Evolutionary conservation across 257 asterid species (phyloP).

Genomic region (Leonotis leonurus): DNA sequence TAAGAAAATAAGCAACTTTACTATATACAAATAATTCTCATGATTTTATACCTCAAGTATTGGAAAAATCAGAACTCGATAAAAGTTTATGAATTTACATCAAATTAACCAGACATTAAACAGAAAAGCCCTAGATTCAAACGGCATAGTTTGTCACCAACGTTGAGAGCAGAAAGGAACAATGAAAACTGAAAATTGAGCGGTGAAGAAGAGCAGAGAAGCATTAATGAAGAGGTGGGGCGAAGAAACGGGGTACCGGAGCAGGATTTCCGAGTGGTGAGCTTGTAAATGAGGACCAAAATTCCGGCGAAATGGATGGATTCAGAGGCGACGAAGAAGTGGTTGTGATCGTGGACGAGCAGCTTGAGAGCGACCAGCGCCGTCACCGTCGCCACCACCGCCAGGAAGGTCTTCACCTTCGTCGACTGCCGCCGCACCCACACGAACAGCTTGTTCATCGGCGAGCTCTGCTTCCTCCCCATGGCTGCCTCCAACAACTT

Average conservation of each 20-base stretch:
- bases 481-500: conserved; percentile 15
- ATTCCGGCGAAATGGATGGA: conserved; percentile 60
- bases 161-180: not conserved
- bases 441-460: conserved; percentile 51
- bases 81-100: too few relatives aligned
- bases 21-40: too few relatives aligned
- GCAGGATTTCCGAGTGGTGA: conserved; percentile 62
- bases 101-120: too few relatives aligned
- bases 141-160: not conserved
- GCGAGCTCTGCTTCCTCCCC: conserved; percentile 65
- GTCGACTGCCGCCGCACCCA: conserved; percentile 80
- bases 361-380: conserved; percentile 60
- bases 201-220: not conserved
- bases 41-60: too few relatives aligned
- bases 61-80: too few relatives aligned
- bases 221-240: not conserved
- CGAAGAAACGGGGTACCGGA: conserved; percentile 37
- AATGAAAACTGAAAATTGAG: not conserved
- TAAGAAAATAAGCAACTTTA: too few relatives aligned
- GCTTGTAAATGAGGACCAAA: conserved; percentile 70
- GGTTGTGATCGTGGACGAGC: conserved; percentile 41
- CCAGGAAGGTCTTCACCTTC: conserved; percentile 59
- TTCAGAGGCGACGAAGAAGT: conserved; percentile 61
- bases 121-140: too few relatives aligned
- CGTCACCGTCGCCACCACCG: conserved; percentile 21